Evolutionary conservation across 192 early-diverging fungal genomes (phyloP), one percentile per base, ranked within the genome.

Genomic region (Coemansia aciculifera): DNA sequence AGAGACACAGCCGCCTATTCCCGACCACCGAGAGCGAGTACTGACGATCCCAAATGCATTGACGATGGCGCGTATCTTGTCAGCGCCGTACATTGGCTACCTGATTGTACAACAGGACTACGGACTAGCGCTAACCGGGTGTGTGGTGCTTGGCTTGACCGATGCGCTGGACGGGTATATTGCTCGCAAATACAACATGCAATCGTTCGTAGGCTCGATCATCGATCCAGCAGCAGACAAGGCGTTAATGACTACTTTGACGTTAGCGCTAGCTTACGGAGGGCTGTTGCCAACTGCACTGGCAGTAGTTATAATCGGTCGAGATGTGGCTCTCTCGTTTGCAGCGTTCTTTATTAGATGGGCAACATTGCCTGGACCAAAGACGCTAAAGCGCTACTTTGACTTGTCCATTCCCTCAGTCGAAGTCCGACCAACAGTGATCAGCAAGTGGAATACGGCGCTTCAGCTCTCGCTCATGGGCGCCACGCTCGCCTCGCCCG

Each of bases 171-270:
- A 96, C 75, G 95, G 95, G 31, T 95, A 83, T 63, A 93, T 99
- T 72, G 95, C 95, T 11, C 86, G 97, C 24, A 75, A 85, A 48
- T 97, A 87, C 77, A 92, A 94, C 42, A 89, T 94, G 90, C 87
- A 88, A 71, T 94, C 93, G 21, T 86, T 92, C 49, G 82, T 95
- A 36, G 95, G 95, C 11, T 92, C 91, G 5, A 93, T 94, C 27
- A 85, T 97, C 38, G 95, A 99, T 75, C 97, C 97, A 5, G 89
- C 90, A 10, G 95, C 95, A 17, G 97, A 99, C 79, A 99, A 97
- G 74, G 85, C 90, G 3, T 72, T 97, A 17, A 96, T 97, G 94
- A 96, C 95, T 0, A 88, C 90, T 17, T 66, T 99, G 64, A 93
- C 92, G 13, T 76, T 97, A 15, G 88, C 92, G 13, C 74, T 97